These are phyloP conservation scores for Cutaneotrichosporon sp. DNA, from an alignment of 1,284 basidiomycete species.

Conservation along the genomic window DNA sequence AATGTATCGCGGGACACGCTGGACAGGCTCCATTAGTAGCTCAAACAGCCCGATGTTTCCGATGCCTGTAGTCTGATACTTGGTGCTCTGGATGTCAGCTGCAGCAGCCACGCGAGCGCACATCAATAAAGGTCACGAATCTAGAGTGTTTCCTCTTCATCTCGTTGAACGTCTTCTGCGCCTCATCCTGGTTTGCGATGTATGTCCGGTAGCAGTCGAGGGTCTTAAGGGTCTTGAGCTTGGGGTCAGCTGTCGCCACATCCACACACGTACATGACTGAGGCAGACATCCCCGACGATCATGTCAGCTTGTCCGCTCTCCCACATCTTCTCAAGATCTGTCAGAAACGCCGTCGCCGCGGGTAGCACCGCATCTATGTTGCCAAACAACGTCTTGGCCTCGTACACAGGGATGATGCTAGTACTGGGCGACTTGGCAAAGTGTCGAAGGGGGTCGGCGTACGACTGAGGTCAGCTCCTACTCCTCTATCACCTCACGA, in stretches of 20 bases:
- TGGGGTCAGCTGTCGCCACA: conserved; percentile 4
- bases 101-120: conserved; percentile 51
- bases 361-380: conserved; percentile 82
- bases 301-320: conserved; percentile 58
- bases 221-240: conserved; percentile 72
- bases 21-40: conserved; percentile 98
- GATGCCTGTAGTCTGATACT: conserved; percentile 78
- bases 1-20: conserved; percentile 94
- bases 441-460: conserved; percentile 82
- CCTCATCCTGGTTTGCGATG: conserved; percentile 89
- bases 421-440: conserved; percentile 77
- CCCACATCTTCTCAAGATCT: conserved; percentile 75
- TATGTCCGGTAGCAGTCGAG: conserved; percentile 91
- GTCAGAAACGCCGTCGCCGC: conserved; percentile 81
- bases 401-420: conserved; percentile 85
- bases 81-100: conserved; percentile 64
- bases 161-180: conserved; percentile 70
- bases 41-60: conserved; percentile 87
- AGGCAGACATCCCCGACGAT: conserved; percentile 81
- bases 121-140: conserved; percentile 81
- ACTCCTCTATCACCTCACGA: conserved; percentile 29
- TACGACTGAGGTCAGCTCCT: conserved; percentile 60
- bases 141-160: conserved; percentile 60
- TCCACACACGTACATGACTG: conserved; percentile 60
- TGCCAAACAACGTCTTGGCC: conserved; percentile 88